phyloP scores from a whole-genome alignment of 495 filamentous ascomycete species.

The Penicillium diatomitis region DNA sequence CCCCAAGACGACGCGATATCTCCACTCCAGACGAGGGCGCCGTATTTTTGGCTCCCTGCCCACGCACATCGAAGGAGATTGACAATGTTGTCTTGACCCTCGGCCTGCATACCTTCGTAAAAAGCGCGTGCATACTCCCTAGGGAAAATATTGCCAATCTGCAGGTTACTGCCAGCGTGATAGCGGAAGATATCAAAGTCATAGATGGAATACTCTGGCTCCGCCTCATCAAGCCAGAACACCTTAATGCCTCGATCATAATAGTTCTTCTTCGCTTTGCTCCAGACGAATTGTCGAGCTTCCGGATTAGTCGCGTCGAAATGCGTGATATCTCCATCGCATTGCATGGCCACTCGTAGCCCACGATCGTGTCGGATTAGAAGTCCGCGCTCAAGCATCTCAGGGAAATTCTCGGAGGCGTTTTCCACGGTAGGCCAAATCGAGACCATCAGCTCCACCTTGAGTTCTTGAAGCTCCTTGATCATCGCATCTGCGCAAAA shows the following conservation, averaged over 20 bases:
- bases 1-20: constrained; percentile 49
- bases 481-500: constrained; percentile 40
- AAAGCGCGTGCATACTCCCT: constrained; percentile 45
- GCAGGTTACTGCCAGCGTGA: constrained; percentile 40
- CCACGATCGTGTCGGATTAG: constrained; percentile 48
- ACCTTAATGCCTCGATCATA: constrained; percentile 46
- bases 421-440: constrained; percentile 52
- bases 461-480: constrained; percentile 39
- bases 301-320: constrained; percentile 48
- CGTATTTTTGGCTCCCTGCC: constrained; percentile 51
- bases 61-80: constrained; percentile 51
- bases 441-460: constrained; percentile 51
- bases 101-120: constrained; percentile 44
- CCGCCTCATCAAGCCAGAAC: constrained; percentile 56
- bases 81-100: constrained; percentile 41
- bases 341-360: constrained; percentile 41
- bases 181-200: constrained; percentile 53
- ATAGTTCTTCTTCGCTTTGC: constrained; percentile 45
- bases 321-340: constrained; percentile 43
- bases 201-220: constrained; percentile 50
- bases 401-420: constrained; percentile 39
- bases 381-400: constrained; percentile 45
- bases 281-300: constrained; percentile 44
- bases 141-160: constrained; percentile 48
- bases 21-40: constrained; percentile 51